Percentiles rank a stretch among this genome's conserved stretches.
Conservation (phyloP, 257 asterid species). For the Marsdenia floribunda region DNA sequence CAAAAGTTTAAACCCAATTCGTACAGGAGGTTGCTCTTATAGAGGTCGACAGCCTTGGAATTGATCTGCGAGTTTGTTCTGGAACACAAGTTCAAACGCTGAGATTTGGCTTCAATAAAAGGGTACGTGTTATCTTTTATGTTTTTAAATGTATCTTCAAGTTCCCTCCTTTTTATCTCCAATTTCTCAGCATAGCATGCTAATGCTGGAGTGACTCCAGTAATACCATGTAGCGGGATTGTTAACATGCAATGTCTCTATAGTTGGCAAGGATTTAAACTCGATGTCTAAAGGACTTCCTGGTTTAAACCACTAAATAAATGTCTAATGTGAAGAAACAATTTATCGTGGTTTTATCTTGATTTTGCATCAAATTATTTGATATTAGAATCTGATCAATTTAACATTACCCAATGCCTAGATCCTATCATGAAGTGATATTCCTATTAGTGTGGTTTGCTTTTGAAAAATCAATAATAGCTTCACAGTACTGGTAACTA, state of each 20-base stretch:
- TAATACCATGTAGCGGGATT: neutral
- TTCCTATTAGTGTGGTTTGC: neutral
- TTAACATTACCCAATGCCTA: neutral
- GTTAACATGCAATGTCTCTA: neutral
- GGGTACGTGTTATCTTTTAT: constrained; percentile 38
- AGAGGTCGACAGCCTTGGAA: constrained; percentile 92
- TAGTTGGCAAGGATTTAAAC: neutral
- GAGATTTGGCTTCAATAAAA: constrained; percentile 80
- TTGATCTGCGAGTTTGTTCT: constrained; percentile 88
- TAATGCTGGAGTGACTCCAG: neutral
- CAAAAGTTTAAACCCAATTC: neutral
- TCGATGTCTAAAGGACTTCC: neutral
- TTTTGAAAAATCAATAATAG: neutral
- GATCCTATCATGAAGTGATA: neutral
- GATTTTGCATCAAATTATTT: neutral
- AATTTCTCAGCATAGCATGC: neutral
- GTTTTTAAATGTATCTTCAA: neutral
- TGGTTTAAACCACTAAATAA: neutral
- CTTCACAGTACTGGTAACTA: neutral
- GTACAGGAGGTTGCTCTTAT: constrained; percentile 76
- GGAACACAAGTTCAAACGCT: constrained; percentile 90
- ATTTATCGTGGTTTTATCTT: neutral
- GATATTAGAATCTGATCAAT: neutral
- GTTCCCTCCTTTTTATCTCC: neutral
- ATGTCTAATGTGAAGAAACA: neutral